Evolutionary conservation across 2,329 filamentous ascomycete species (phyloP).

Genomic region (Aureobasidium sp.): DNA sequence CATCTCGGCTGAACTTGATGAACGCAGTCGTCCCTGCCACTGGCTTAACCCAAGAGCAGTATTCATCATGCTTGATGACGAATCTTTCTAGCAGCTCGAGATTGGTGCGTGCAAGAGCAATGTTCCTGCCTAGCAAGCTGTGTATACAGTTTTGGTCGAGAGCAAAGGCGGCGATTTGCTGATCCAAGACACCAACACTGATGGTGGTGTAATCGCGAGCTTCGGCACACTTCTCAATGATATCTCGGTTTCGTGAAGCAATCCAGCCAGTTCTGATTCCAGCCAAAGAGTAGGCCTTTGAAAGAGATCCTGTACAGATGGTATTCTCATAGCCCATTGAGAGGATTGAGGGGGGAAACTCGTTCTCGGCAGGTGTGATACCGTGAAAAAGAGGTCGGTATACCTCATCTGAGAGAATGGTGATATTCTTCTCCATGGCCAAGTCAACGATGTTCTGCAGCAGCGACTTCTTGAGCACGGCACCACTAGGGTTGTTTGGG

Average conservation of each 20-base stretch:
- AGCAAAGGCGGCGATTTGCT: slow-evolving; percentile 69
- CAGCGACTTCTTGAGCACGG: slow-evolving; percentile 55
- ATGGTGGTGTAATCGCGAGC: slow-evolving; percentile 81
- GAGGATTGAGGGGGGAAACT: slow-evolving; percentile 60
- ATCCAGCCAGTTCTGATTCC: slow-evolving; percentile 81
- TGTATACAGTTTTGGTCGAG: slow-evolving; percentile 60
- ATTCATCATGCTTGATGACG: slow-evolving; percentile 55
- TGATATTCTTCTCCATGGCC: slow-evolving; percentile 56
- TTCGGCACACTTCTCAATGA: slow-evolving; percentile 58
- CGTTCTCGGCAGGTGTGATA: slow-evolving; percentile 46
- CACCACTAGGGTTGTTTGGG: slow-evolving; percentile 76
- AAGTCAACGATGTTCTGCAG: slow-evolving; percentile 58
- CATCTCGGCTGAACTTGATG: slow-evolving; percentile 58
- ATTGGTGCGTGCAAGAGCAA: slow-evolving; percentile 61
- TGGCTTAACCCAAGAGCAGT: slow-evolving; percentile 66
- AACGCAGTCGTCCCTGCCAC: slow-evolving; percentile 75
- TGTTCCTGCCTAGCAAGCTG: slow-evolving; percentile 55
- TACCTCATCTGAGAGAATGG: slow-evolving; percentile 71
- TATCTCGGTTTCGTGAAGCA: slow-evolving; percentile 54
- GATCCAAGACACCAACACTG: slow-evolving; percentile 75
- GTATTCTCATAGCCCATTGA: slow-evolving; percentile 65
- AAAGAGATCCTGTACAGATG: slow-evolving; percentile 72
- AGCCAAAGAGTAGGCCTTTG: slow-evolving; percentile 76
- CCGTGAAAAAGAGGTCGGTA: slow-evolving; percentile 78
- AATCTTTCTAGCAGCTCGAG: slow-evolving; percentile 60